Conservation (phyloP, 1,139 yeast species). For the Meyerozyma sp. region DNA sequence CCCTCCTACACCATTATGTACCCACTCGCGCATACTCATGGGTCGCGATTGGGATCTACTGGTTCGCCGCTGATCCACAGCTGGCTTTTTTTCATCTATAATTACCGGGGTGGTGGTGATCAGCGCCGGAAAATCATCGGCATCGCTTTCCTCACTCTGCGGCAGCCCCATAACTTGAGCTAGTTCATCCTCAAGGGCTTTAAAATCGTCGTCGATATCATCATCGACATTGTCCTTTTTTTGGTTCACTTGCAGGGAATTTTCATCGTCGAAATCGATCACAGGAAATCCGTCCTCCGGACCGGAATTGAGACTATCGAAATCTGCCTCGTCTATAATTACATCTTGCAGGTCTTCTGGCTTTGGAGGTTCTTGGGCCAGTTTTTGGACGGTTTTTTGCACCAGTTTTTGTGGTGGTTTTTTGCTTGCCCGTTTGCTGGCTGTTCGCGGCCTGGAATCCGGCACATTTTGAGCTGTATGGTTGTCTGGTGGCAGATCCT, state of each 20-base stretch:
- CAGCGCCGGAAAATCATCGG: constrained; percentile 14
- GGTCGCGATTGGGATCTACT: constrained; percentile 6
- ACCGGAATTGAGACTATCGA: neutral
- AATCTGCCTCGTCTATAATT: constrained; percentile 1
- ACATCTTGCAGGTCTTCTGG: neutral
- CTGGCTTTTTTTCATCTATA: constrained; percentile 4
- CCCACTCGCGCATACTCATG: constrained; percentile 11
- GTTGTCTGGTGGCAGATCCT: too few relatives aligned
- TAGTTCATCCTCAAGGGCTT: constrained; percentile 41
- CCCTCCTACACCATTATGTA: constrained; percentile 8
- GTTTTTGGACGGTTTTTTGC: too few relatives aligned
- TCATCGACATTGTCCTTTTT: constrained; percentile 7
- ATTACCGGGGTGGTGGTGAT: constrained; percentile 6
- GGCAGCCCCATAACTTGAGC: constrained; percentile 31
- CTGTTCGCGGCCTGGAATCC: neutral
- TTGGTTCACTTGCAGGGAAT: neutral
- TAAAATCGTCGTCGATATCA: constrained; percentile 38
- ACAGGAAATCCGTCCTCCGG: neutral
- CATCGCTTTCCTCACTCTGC: constrained; percentile 26
- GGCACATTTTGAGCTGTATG: neutral
- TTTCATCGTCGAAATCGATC: neutral
- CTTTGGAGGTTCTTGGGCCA: neutral
- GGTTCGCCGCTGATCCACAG: neutral
- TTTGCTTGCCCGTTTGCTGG: neutral
- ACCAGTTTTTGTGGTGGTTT: neutral